Evolutionary conservation across 768 basidiomycete genomes (phyloP).

Genomic region (Lentinula guzmanii): DNA sequence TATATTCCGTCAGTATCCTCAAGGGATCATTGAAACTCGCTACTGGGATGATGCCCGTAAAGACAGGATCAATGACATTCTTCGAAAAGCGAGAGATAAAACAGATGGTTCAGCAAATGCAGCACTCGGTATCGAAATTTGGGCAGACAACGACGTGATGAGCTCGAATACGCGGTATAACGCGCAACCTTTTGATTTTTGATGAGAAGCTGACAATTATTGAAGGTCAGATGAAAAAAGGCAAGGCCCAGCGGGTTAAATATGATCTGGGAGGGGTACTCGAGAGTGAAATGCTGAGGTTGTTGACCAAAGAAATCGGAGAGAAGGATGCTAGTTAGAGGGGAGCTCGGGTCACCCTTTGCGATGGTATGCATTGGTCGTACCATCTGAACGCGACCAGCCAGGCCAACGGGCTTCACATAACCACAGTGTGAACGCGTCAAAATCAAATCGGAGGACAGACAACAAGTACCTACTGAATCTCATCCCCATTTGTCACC

Average conservation of each 20-base stretch:
- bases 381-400: neutral
- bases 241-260: neutral
- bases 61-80: neutral
- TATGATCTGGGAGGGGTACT: neutral
- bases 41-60: neutral
- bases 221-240: neutral
- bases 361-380: neutral
- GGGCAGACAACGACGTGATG: slow-evolving; percentile 33
- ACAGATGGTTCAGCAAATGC: neutral
- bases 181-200: slow-evolving; percentile 29
- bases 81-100: neutral
- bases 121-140: slow-evolving; percentile 31
- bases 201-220: slow-evolving; percentile 32
- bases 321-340: neutral
- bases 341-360: neutral
- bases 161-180: slow-evolving; percentile 37
- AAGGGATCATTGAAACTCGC: neutral
- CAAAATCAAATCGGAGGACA: neutral
- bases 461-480: neutral
- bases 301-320: slow-evolving; percentile 4
- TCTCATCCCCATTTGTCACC: neutral
- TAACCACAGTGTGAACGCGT: neutral
- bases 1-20: neutral
- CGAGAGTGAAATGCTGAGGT: slow-evolving; percentile 6
- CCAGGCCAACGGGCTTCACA: neutral